A percentile compares a stretch with the other conserved stretches of the same genome.
phyloP scores from a whole-genome alignment of 257 asterid genomes.

The Echium plantagineum region DNA sequence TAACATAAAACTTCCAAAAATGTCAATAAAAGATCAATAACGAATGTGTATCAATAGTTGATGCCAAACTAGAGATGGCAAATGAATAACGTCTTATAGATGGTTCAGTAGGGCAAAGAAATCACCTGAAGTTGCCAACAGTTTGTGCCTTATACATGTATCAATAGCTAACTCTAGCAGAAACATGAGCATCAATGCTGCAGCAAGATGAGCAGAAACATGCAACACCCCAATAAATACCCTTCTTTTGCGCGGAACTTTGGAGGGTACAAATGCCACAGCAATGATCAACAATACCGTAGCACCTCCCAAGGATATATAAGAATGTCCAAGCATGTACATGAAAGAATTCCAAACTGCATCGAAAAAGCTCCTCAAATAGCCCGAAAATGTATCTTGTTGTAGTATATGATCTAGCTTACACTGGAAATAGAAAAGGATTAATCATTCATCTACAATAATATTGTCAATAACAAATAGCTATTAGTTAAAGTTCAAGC shows the following conservation, averaged over 20 bases:
- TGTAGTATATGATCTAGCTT: conserved; percentile 80
- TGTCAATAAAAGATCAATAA: background rate
- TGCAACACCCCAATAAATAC: conserved; percentile 70
- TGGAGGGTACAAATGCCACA: conserved; percentile 72
- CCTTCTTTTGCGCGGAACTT: conserved; percentile 66
- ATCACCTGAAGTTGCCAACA: conserved; percentile 86
- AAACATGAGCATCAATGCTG: conserved; percentile 89
- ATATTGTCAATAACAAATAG: background rate
- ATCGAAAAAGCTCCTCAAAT: conserved; percentile 65
- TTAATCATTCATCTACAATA: conserved; percentile 12
- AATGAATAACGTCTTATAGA: background rate
- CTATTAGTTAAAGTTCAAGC: too few species aligned
- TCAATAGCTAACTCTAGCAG: conserved; percentile 86
- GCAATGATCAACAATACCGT: conserved; percentile 50
- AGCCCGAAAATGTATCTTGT: conserved; percentile 79
- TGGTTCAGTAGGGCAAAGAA: background rate
- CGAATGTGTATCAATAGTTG: background rate
- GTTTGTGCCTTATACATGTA: conserved; percentile 76
- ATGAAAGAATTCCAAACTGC: conserved; percentile 77
- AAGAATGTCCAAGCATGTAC: conserved; percentile 65
- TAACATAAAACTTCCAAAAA: too few species aligned
- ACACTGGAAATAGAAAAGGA: conserved; percentile 44
- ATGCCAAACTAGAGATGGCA: background rate
- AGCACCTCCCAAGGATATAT: conserved; percentile 69
- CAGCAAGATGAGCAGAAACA: conserved; percentile 77